Evolutionary conservation across 2,329 filamentous ascomycete genomes (phyloP).

Genomic region (Lasiodiplodia sp.): DNA sequence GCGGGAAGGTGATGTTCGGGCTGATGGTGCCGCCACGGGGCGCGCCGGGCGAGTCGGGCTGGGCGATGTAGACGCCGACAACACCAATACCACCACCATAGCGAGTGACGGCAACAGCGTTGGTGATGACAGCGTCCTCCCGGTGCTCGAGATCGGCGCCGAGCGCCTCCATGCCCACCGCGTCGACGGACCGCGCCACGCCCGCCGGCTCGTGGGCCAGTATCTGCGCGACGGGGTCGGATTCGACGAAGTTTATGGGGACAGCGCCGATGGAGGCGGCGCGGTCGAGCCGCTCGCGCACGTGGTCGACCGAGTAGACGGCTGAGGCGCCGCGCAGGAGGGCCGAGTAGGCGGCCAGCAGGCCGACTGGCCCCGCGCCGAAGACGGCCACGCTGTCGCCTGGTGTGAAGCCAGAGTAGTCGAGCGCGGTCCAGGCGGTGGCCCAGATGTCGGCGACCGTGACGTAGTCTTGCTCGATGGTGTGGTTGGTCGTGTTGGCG

Average conservation of each 20-base stretch:
- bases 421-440: constrained; percentile 49
- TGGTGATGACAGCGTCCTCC: constrained; percentile 36
- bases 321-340: constrained; percentile 33
- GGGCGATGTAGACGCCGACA: constrained; percentile 36
- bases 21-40: constrained; percentile 16
- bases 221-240: constrained; percentile 33
- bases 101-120: constrained; percentile 40
- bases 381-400: constrained; percentile 39
- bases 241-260: constrained; percentile 32
- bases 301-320: constrained; percentile 34
- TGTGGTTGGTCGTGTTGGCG: neutral
- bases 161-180: constrained; percentile 31
- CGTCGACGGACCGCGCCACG: constrained; percentile 32
- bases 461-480: constrained; percentile 35
- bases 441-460: constrained; percentile 48
- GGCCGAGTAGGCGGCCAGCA: constrained; percentile 33
- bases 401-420: constrained; percentile 47
- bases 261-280: constrained; percentile 32
- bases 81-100: constrained; percentile 41
- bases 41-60: constrained; percentile 8
- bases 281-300: constrained; percentile 30
- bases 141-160: constrained; percentile 35
- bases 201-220: constrained; percentile 31
- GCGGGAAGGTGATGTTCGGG: constrained; percentile 31
- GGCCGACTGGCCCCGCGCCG: constrained; percentile 33